A percentile compares a stretch with the other conserved stretches of the same genome.
These are phyloP conservation scores for Ophiostoma montium DNA, from an alignment of 2,329 filamentous ascomycete genomes.

Conservation along the genomic window DNA sequence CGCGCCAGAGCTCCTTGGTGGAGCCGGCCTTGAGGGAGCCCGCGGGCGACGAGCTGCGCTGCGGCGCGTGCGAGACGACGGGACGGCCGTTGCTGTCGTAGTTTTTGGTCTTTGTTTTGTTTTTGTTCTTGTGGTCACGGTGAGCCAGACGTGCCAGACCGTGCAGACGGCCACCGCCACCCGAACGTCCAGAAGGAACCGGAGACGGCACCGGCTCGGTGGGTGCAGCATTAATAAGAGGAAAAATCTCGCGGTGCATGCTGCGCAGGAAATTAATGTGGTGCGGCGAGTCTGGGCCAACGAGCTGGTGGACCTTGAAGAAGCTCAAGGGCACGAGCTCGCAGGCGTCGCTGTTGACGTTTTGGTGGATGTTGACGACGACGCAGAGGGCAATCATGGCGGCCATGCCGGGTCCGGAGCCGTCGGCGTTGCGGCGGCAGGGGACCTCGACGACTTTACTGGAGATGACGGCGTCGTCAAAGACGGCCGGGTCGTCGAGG, in stretches of 20 bases:
- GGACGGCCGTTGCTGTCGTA: neutral
- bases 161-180: neutral
- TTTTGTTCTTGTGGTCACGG: neutral
- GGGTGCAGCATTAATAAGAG: slow-evolving; percentile 6
- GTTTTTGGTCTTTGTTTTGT: neutral
- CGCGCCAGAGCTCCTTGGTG: slow-evolving; percentile 7
- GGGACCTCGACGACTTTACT: slow-evolving; percentile 29
- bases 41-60: slow-evolving; percentile 4
- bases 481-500: slow-evolving; percentile 27
- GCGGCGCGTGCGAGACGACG: neutral
- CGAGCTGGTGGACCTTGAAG: slow-evolving; percentile 26
- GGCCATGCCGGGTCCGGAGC: slow-evolving; percentile 5
- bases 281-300: slow-evolving; percentile 7
- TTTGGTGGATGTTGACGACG: slow-evolving; percentile 34
- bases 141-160: neutral
- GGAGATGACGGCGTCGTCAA: slow-evolving; percentile 32
- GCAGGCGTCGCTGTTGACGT: slow-evolving; percentile 28
- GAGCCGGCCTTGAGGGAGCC: slow-evolving; percentile 6
- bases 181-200: too few relatives aligned
- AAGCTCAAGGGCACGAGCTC: slow-evolving; percentile 35
- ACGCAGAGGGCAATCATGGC: slow-evolving; percentile 30
- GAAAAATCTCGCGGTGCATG: slow-evolving; percentile 9
- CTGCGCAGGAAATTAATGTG: slow-evolving; percentile 8
- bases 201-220: neutral
- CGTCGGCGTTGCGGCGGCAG: slow-evolving; percentile 15